A percentile compares a stretch with the other conserved stretches of the same genome.
phyloP scores from a whole-genome alignment of 345 rosid genomes.

The Draba incana region DNA sequence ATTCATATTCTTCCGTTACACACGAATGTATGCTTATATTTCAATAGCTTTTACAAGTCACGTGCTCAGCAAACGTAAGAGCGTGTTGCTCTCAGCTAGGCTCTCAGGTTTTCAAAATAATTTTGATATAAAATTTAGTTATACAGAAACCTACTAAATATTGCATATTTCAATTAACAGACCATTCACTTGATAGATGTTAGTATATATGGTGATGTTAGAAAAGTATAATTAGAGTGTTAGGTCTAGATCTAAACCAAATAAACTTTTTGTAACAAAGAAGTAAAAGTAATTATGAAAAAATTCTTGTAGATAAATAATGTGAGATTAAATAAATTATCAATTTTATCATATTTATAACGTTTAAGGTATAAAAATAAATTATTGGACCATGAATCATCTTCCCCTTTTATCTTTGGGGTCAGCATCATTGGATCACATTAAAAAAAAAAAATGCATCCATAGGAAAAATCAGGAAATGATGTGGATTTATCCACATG shows the following conservation, averaged over 20 bases:
- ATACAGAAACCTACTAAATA: background rate
- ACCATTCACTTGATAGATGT: background rate
- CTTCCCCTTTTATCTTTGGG: constrained; percentile 1
- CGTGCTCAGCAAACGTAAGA: constrained; percentile 23
- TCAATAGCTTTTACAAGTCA: constrained; percentile 15
- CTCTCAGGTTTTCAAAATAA: background rate
- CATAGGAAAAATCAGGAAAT: background rate
- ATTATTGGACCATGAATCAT: constrained; percentile 18
- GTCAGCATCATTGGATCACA: background rate
- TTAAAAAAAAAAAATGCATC: background rate
- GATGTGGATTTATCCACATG: constrained; percentile 20
- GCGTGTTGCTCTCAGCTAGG: constrained; percentile 27
- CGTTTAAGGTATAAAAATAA: background rate
- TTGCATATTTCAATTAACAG: background rate
- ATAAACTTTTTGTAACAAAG: background rate
- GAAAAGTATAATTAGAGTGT: background rate
- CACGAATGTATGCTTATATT: background rate
- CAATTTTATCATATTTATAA: no score
- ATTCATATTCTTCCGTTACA: constrained; percentile 5
- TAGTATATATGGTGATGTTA: constrained; percentile 1
- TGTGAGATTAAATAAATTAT: background rate
- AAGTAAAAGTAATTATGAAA: background rate
- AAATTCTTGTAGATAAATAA: background rate
- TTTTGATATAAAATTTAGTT: background rate
- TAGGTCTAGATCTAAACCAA: background rate